A percentile compares a stretch with the other conserved stretches of the same genome.
Evolutionary conservation across 1,284 basidiomycete genomes (phyloP).

Genomic region (Sporisorium reilianum): DNA sequence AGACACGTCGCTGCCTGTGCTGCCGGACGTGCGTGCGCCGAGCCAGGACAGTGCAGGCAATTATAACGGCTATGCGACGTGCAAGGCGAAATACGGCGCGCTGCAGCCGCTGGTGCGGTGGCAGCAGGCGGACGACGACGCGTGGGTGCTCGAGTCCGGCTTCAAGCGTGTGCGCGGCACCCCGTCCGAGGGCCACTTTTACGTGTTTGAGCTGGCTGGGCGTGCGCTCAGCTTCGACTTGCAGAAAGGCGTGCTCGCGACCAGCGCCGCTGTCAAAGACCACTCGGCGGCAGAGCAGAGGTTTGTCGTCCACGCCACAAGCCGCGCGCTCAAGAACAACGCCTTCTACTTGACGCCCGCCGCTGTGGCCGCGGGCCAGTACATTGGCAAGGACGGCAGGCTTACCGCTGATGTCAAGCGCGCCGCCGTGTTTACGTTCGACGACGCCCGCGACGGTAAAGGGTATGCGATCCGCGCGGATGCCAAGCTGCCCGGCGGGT

Average conservation of each 20-base stretch:
- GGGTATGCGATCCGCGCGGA: constrained; percentile 17
- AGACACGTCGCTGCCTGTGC: constrained; percentile 27
- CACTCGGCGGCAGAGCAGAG: constrained; percentile 11
- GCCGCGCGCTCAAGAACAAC: constrained; percentile 16
- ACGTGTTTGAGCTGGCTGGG: constrained; percentile 43
- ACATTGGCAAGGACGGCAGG: constrained; percentile 3
- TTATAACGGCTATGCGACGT: constrained; percentile 36
- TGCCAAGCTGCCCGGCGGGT: constrained; percentile 7
- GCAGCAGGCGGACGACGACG: constrained; percentile 4
- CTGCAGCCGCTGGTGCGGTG: constrained; percentile 7
- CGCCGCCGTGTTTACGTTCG: constrained; percentile 20
- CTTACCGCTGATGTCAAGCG: constrained; percentile 6
- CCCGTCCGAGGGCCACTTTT: constrained; percentile 59
- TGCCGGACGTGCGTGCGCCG: constrained; percentile 27
- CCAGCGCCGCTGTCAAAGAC: not conserved
- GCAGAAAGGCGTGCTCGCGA: not conserved
- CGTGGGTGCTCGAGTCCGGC: constrained; percentile 41
- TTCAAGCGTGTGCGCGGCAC: constrained; percentile 55
- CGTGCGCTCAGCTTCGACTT: constrained; percentile 33
- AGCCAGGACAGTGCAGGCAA: constrained; percentile 34
- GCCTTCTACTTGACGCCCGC: constrained; percentile 16
- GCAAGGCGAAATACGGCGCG: constrained; percentile 61
- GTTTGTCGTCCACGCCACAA: constrained; percentile 18
- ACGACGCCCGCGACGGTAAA: constrained; percentile 18
- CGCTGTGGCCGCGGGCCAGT: constrained; percentile 1